A percentile compares a stretch with the other conserved stretches of the same genome.
Evolutionary conservation across 805 yeast species (phyloP).

Genomic region (Wickerhamiella allomyrinae): DNA sequence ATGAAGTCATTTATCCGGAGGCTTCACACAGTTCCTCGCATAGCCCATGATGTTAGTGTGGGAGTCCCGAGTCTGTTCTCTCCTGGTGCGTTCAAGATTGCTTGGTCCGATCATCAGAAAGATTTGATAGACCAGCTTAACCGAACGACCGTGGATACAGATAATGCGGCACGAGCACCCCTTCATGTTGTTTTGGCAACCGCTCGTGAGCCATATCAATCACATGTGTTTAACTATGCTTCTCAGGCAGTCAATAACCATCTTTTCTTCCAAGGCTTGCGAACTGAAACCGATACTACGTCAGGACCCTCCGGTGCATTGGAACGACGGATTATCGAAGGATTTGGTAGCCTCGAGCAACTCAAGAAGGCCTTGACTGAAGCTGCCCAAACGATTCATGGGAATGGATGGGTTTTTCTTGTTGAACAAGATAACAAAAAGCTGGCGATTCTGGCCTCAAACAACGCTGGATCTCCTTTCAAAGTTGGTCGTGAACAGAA

Average conservation of each 20-base stretch:
- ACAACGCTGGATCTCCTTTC: conserved; percentile 77
- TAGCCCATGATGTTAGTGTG: conserved; percentile 28
- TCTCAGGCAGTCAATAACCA: conserved; percentile 90
- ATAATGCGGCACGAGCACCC: conserved; percentile 61
- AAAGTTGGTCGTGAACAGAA: conserved; percentile 45
- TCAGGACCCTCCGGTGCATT: conserved; percentile 15
- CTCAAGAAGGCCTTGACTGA: conserved; percentile 55
- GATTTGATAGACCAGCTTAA: conserved; percentile 37
- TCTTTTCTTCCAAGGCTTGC: conserved; percentile 39
- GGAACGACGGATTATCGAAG: conserved; percentile 33
- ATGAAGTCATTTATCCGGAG: conserved; percentile 13
- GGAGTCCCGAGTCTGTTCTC: conserved; percentile 59
- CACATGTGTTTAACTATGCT: conserved; percentile 71
- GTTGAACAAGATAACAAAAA: conserved; percentile 40
- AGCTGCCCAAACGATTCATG: conserved; percentile 59
- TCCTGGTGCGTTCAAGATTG: conserved; percentile 47
- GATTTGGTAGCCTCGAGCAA: conserved; percentile 67
- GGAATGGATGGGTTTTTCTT: conserved; percentile 87
- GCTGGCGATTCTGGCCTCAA: conserved; percentile 65
- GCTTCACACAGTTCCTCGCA: conserved; percentile 51
- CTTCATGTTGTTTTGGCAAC: conserved; percentile 50
- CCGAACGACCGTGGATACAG: conserved; percentile 62
- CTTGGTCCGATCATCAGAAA: conserved; percentile 74
- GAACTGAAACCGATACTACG: conserved; percentile 34
- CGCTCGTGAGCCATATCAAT: conserved; percentile 49